Percentiles rank a stretch among this genome's conserved stretches.
These are phyloP conservation scores for Nakataea oryzae DNA, from an alignment of 2,329 filamentous ascomycete genomes.

Conservation along the genomic window DNA sequence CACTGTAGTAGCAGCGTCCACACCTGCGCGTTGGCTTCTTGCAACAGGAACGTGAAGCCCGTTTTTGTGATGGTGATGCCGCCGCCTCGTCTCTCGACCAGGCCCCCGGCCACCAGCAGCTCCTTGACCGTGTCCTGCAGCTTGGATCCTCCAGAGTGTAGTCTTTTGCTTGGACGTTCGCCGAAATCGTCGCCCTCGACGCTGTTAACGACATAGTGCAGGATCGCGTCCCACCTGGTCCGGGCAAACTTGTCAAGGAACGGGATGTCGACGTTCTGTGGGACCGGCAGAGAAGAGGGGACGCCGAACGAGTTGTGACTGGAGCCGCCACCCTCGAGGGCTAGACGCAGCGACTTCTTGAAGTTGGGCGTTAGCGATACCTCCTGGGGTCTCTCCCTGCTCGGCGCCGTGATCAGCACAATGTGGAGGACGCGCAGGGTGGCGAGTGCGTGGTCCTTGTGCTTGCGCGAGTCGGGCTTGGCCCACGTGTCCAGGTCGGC, in stretches of 20 bases:
- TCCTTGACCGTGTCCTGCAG: conserved; percentile 75
- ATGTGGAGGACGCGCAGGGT: conserved; percentile 83
- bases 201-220: conserved; percentile 87
- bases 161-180: conserved; percentile 22
- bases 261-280: conserved; percentile 52
- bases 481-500: conserved; percentile 81
- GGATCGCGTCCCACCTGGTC: conserved; percentile 86
- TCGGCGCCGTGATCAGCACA: conserved; percentile 52
- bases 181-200: conserved; percentile 43
- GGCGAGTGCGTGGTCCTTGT: conserved; percentile 75
- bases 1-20: conserved; percentile 94
- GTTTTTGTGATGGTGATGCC: conserved; percentile 73
- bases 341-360: conserved; percentile 69
- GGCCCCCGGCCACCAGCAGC: conserved; percentile 67
- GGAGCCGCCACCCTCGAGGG: conserved; percentile 71
- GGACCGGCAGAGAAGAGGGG: conserved; percentile 55
- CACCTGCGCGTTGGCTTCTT: conserved; percentile 92
- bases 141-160: conserved; percentile 34
- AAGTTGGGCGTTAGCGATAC: conserved; percentile 77
- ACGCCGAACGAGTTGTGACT: conserved; percentile 85
- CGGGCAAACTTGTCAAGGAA: conserved; percentile 81
- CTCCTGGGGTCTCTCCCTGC: conserved; percentile 54
- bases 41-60: conserved; percentile 88
- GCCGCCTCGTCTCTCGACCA: conserved; percentile 53
- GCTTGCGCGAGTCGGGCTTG: conserved; percentile 51